Evolutionary conservation across 2,329 filamentous ascomycete genomes (phyloP), one percentile per base, ranked within the genome.

Genomic region (Ambrosiella cleistominuta): DNA sequence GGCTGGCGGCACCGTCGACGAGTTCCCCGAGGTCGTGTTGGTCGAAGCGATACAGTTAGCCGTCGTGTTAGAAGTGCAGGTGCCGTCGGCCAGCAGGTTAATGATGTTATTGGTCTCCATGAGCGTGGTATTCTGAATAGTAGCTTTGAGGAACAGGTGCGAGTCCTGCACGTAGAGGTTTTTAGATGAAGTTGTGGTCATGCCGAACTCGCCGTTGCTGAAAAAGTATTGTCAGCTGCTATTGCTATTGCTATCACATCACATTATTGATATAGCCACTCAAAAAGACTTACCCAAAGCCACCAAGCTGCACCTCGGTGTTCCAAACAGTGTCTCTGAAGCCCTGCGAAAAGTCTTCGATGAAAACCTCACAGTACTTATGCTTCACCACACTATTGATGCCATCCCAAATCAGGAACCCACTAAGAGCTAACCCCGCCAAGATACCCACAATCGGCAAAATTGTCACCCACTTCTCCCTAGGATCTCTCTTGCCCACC

Each of bases 381-480:
- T 91, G 83, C 65, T 83, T 80, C 40, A 85, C 77, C 2, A 93
- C 86, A 58, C 80, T 83, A 54, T 72, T 71, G 44, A 90, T 67
- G 3, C 88, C 88, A 63, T 90, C 83, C 75, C 82, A 93, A 53
- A 93, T 74, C 50, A 93, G 70, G 64, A 90, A 79, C 1, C 76
- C 86, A 0, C 83, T 79, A 45, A 90, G 71, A 2, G 68, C 78
- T 40, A 91, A 67, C 12, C 88, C 88, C 12, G 89, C 61, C 2
- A 82, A 53, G 54, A 93, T 79, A 52, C 86, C 87, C 27, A 88
- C 67, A 47, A 89, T 66, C 1, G 87, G 87, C 59, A 94, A 77
- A 62, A 91, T 88, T 1, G 83, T 89, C 7, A 88, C 82, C 87
- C 87, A 93, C 72, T 88, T 93, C 74, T 91, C 85, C 68, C 82